These are phyloP conservation scores for Lachnellula suecica DNA, from an alignment of 2,329 filamentous ascomycete species.

Conservation along the genomic window DNA sequence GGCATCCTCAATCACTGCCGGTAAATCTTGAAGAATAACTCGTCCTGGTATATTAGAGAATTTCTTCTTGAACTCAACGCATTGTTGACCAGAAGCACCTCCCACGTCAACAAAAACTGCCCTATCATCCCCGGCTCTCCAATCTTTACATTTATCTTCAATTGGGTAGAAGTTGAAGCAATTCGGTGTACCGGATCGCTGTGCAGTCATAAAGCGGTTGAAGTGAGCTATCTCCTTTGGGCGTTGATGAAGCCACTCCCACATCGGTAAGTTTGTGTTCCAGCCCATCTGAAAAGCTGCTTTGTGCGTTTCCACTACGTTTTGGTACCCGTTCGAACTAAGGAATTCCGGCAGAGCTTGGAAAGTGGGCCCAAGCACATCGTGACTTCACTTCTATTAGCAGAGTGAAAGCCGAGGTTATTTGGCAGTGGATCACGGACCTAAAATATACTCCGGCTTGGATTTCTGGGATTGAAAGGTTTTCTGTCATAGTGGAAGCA, in stretches of 20 bases:
- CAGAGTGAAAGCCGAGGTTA: not conserved
- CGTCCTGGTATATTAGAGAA: slow-evolving; percentile 34
- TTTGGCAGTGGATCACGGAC: not conserved
- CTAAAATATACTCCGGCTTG: not conserved
- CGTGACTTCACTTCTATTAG: not conserved
- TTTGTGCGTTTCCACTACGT: not conserved
- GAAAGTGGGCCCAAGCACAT: not conserved
- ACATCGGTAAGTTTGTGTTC: not conserved
- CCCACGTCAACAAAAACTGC: slow-evolving; percentile 40
- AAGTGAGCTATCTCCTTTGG: not conserved
- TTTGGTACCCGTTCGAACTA: not conserved
- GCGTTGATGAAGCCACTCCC: not conserved
- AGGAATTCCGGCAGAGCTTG: not conserved
- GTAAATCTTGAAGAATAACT: slow-evolving; percentile 41
- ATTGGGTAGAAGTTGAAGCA: not conserved
- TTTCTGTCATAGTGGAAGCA: not conserved
- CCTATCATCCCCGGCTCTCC: not conserved
- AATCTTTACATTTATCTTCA: too few relatives aligned
- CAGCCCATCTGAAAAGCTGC: not conserved
- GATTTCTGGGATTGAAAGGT: not conserved
- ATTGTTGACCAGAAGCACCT: slow-evolving; percentile 40
- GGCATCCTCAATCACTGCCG: slow-evolving; percentile 14
- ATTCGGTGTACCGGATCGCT: not conserved
- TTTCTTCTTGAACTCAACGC: slow-evolving; percentile 30
- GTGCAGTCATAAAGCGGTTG: not conserved